Evolutionary conservation across 75 land plant species (phyloP), one percentile per base, ranked within the genome.

Genomic region (Pseudotsuga menziesii): DNA sequence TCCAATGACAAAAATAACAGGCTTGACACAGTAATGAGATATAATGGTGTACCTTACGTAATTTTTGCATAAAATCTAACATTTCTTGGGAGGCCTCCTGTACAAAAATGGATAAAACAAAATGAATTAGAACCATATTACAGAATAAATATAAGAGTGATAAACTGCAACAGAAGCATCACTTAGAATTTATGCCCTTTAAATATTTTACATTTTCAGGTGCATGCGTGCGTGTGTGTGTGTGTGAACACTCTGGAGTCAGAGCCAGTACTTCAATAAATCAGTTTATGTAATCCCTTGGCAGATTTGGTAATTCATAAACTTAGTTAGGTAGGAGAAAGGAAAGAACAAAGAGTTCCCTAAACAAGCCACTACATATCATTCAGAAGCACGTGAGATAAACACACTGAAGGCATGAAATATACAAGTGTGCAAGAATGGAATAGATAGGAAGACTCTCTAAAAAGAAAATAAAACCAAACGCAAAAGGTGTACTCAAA

Each of bases 51-150:
- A 96, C 99, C 98, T 96, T 82, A n/a, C 95, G 67, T 2, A 96
- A 81, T 7, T 90, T 85, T 73, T 81, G 76, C 81, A 96, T 86
- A 73, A 96, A 96, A 29, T 90, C 76, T 22, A 94, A 80, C 95
- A 96, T 92, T 57, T 89, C 73, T n/a, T 82, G 78, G 48, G 97
- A 86, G 16, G 78, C 83, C 8, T 52, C 91, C 99, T 94, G 76
- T n/a, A 75, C 78, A 64, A 16, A 35, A 76, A 60, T 41, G 35
- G 25, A 41, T 41, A 69, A 2, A 39, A 41, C 11, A 39, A 41
- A 12, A 41, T 17, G 20, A n/a, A n/a, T 69, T 69, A 41, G 23
- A 69, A 69, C 3, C 22, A 69, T 41, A n/a, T n/a, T n/a, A n/a
- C n/a, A n/a, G n/a, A 32, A 39, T 41, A 41, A 20, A 41, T 39